phyloP scores from a whole-genome alignment of 495 filamentous ascomycete species.

The Cudoniella acicularis region DNA sequence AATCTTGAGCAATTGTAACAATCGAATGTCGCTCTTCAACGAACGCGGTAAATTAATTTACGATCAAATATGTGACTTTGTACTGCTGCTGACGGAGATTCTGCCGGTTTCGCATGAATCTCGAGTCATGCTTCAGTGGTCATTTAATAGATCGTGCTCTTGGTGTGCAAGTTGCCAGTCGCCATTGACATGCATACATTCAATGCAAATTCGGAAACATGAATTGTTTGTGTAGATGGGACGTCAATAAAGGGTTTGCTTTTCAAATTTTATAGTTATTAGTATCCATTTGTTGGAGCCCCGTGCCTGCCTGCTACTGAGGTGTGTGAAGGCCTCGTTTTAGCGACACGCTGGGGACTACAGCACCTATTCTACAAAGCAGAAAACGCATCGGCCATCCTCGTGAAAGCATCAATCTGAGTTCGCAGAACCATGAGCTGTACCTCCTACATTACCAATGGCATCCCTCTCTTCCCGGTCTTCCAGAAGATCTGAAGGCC shows the following conservation, averaged over 20 bases:
- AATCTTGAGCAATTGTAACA: too few relatives aligned
- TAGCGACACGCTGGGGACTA: too few relatives aligned
- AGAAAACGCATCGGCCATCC: neutral
- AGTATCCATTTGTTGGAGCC: neutral
- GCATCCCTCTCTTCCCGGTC: slow-evolving; percentile 32
- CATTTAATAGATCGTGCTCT: neutral
- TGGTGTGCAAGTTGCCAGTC: neutral
- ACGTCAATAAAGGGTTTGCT: neutral
- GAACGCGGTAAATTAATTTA: neutral
- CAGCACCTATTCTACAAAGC: neutral
- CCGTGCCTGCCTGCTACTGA: neutral
- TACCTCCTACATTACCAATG: slow-evolving; percentile 24
- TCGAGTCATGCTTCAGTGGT: neutral
- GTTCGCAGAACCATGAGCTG: slow-evolving; percentile 29
- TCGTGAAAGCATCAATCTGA: slow-evolving; percentile 10
- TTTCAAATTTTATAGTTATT: neutral
- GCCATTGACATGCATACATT: neutral
- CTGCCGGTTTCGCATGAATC: neutral
- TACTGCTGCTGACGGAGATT: neutral
- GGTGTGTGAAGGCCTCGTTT: neutral
- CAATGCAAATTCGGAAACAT: neutral
- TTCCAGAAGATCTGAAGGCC: slow-evolving; percentile 35
- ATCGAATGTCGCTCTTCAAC: too few relatives aligned
- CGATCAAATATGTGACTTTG: neutral
- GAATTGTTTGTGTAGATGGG: neutral